Evolutionary conservation across 176 grass and related monocot species (phyloP), one percentile per base, ranked within the genome.

Genomic region (Aechmea fasciata): DNA sequence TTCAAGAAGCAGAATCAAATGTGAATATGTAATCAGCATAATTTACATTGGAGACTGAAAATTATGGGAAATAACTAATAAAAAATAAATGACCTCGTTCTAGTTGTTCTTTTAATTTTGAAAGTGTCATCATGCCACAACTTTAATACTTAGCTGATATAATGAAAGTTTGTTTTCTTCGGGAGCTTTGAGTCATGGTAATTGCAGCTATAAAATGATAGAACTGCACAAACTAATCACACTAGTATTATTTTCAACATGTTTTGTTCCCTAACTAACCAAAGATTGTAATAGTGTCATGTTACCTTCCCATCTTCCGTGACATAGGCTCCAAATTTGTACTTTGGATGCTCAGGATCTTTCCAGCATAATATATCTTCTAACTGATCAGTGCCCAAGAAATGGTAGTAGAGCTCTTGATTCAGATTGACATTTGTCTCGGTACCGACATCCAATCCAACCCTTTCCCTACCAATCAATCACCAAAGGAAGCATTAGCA

Each of bases 281-380:
- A 59, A 6, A 19, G 15, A 2, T 67, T 49, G 19, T 55, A 1
- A 47, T 2, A 59, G 6, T 33, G 33, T 41, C 64, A 57, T 24
- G 13, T 71, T 68, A 90, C 93, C 86, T 90, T 92, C 67, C 93
- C 93, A 83, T 96, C 93, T 68, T 96, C 76, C 50, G 93, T 96
- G 13, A 92, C 86, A 29, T 70, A 83, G 2, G 76, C 79, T 66
- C 77, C 64, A 65, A 83, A 83, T 25, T 67, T 48, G 81, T 92
- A 63, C 65, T 92, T 96, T 18, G 93, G 88, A 80, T 96, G 81
- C 62, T 92, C 86, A 52, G 81, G 83, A 82, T 96, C 89, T 78
- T 84, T 96, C 93, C 93, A 96, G 77, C 88, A 92, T 51, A 92
- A 81, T 79, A 92, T 90, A 85, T 96, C 93, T 47, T 92, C 73